A percentile compares a stretch with the other conserved stretches of the same genome.
These are phyloP conservation scores for Colletotrichum truncatum DNA, from an alignment of 2,329 filamentous ascomycete genomes.

Conservation along the genomic window DNA sequence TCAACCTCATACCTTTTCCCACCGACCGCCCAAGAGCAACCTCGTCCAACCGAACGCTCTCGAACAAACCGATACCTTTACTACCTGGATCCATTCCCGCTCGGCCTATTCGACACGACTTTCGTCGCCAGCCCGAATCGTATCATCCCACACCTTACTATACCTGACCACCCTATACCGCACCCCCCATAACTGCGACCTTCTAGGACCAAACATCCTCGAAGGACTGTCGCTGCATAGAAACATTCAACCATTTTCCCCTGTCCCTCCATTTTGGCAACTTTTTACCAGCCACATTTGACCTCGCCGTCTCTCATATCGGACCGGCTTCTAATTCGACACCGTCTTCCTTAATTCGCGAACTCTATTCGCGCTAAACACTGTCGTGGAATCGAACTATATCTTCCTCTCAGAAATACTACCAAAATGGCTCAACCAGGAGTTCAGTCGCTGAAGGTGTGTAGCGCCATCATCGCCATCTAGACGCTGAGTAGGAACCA, in stretches of 20 bases:
- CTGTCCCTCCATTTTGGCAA: slow-evolving; percentile 10
- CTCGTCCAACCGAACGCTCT: too few relatives aligned
- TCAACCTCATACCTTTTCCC: slow-evolving; percentile 8
- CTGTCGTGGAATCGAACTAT: slow-evolving; percentile 9
- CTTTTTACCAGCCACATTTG: slow-evolving; percentile 20
- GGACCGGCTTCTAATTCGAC: slow-evolving; percentile 24
- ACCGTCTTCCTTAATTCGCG: slow-evolving; percentile 11
- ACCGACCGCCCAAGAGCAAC: slow-evolving; percentile 7
- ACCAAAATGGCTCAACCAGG: slow-evolving; percentile 79
- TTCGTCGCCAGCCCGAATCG: slow-evolving; percentile 10
- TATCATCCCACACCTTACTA: slow-evolving; percentile 8
- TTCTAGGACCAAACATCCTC: slow-evolving; percentile 2
- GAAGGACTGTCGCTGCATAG: slow-evolving; percentile 11
- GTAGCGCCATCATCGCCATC: slow-evolving; percentile 36
- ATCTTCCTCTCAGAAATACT: neutral
- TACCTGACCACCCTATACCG: slow-evolving; percentile 16
- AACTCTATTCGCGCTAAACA: slow-evolving; percentile 26
- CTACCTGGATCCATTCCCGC: neutral
- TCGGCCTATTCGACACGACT: slow-evolving; percentile 7
- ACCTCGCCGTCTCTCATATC: slow-evolving; percentile 7
- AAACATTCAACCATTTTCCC: slow-evolving; percentile 12
- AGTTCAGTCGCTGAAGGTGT: slow-evolving; percentile 92
- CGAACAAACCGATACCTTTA: too few relatives aligned
- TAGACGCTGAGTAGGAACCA: too few relatives aligned
- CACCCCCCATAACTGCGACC: slow-evolving; percentile 17